Evolutionary conservation across 441 rosid genomes (phyloP).

Genomic region (Populus hybrid): DNA sequence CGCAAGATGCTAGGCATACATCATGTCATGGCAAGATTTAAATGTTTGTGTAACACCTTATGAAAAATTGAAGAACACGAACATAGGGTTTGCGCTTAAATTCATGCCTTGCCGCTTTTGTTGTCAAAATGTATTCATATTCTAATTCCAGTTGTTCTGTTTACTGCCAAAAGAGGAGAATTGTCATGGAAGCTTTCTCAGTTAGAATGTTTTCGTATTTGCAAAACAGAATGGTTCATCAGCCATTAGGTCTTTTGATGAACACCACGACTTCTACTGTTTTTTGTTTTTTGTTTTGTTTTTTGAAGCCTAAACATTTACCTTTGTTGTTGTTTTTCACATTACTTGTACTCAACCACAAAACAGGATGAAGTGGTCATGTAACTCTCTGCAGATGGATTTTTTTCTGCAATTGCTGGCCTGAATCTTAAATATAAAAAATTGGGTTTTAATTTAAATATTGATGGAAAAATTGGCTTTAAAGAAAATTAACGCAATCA

Average conservation of each 20-base stretch:
- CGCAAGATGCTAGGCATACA: not conserved
- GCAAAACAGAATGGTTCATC: not conserved
- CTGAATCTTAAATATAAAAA: not conserved
- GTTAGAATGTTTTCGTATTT: not conserved
- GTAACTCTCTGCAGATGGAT: not conserved
- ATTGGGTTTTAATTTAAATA: too few species aligned
- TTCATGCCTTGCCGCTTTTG: not conserved
- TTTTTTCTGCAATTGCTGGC: not conserved
- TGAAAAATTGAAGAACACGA: not conserved
- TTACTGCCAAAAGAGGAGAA: not conserved
- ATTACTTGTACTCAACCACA: not conserved
- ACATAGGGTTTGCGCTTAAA: not conserved
- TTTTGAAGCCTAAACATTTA: not conserved
- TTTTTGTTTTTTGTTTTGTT: too few species aligned
- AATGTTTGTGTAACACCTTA: not conserved
- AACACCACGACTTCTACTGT: not conserved
- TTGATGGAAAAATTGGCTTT: too few species aligned
- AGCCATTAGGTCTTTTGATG: not conserved
- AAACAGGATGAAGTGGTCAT: not conserved
- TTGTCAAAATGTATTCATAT: not conserved
- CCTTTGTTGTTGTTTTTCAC: not conserved
- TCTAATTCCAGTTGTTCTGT: not conserved
- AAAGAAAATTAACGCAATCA: too few species aligned
- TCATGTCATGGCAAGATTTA: not conserved
- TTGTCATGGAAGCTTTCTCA: not conserved